Evolutionary conservation across 768 basidiomycete genomes (phyloP), one percentile per base, ranked within the genome.

Genomic region (Calocybe indica): DNA sequence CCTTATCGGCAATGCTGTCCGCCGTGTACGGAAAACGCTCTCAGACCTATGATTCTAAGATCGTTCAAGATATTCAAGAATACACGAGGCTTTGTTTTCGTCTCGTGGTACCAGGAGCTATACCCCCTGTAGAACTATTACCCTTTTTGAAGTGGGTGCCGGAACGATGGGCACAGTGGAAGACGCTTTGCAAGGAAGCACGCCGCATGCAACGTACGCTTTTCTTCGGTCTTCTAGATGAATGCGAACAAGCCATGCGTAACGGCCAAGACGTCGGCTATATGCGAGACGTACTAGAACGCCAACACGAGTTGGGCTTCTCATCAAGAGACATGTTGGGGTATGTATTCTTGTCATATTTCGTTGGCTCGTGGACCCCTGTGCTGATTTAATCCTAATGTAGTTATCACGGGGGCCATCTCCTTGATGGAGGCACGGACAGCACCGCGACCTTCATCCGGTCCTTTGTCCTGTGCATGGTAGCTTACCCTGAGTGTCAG

Each of bases 341-440:
- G 22, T 22, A 22, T 22, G 22, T 22, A 22, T 22, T 22, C 1
- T 22, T 22, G 22, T 4, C 22, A 22, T 22, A 22, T 22, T 22
- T 22, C 22, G 22, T 22, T 2, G 22, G 22, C 22, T 22, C 22
- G 22, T 22, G 22, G 22, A 13, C 42, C 32, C 11, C 41, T 10
- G 14, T n/a, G 14, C 14, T 50, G 34, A 34, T 22, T 35, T 30
- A 5, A 32, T 34, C 10, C 12, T 33, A 39, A n/a, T 33, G 33
- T 15, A 64, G 64, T n/a, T 60, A 61, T 50, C 54, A 62, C 39
- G 61, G 57, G 13, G 61, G 59, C 9, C 53, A 47, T 2, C 45
- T 62, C 12, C 42, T 64, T 7, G 60, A 62, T 47, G 63, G 56
- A 6, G 63, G 63, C 7, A 46, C 62, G 7, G 61, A 62, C 35